These are phyloP conservation scores for Eucalyptus curtisii DNA, from an alignment of 345 rosid genomes.

Conservation along the genomic window DNA sequence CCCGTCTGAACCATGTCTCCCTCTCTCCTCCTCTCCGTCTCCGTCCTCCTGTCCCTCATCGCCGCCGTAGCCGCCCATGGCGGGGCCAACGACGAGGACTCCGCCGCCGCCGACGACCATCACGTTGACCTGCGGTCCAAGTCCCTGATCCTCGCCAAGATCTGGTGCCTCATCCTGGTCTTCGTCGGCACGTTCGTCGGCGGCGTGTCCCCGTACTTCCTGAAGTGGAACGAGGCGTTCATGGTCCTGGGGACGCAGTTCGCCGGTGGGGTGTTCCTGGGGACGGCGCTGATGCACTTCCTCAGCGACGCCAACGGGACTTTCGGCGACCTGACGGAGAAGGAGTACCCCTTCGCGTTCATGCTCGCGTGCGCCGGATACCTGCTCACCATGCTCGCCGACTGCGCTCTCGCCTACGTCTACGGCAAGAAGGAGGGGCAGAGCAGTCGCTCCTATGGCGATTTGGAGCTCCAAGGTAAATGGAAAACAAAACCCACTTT, in stretches of 20 bases:
- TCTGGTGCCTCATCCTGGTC: slow-evolving; percentile 55
- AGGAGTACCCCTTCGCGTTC: slow-evolving; percentile 71
- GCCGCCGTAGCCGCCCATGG: slow-evolving; percentile 41
- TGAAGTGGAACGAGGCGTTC: slow-evolving; percentile 77
- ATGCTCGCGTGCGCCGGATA: slow-evolving; percentile 79
- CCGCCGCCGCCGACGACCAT: neutral
- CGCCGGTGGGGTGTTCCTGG: slow-evolving; percentile 82
- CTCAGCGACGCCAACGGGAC: slow-evolving; percentile 68
- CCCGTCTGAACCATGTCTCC: slow-evolving; percentile 16
- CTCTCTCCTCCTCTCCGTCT: slow-evolving; percentile 33
- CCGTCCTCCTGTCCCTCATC: slow-evolving; percentile 18
- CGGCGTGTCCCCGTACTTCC: slow-evolving; percentile 73
- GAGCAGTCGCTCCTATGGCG: slow-evolving; percentile 12
- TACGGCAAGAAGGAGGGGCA: slow-evolving; percentile 16
- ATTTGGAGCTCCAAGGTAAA: slow-evolving; percentile 50
- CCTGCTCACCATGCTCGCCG: slow-evolving; percentile 67
- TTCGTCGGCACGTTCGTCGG: slow-evolving; percentile 49
- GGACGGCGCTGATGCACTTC: slow-evolving; percentile 88
- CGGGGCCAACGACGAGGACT: slow-evolving; percentile 9
- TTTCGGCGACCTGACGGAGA: slow-evolving; percentile 35
- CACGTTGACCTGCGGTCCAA: slow-evolving; percentile 27
- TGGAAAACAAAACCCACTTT: neutral
- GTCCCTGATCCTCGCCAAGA: slow-evolving; percentile 38
- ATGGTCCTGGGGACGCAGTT: slow-evolving; percentile 78
- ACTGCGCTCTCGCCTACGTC: slow-evolving; percentile 35